Percentiles rank a stretch among this genome's conserved stretches.
Conservation (phyloP, 2,329 filamentous ascomycete species). For the Blumeria graminis region DNA sequence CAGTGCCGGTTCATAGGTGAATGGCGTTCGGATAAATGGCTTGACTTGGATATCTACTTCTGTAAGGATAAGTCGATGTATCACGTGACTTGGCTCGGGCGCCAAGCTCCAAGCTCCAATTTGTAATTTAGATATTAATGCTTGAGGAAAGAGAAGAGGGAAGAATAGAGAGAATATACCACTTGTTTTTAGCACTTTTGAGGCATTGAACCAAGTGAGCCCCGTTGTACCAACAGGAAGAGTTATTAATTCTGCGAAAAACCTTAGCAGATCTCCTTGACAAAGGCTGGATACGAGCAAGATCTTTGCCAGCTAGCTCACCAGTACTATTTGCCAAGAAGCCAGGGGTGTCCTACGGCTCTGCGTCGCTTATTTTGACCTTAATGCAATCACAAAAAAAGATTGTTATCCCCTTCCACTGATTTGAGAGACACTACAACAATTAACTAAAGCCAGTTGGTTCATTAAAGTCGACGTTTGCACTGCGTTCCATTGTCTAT, state of each 20-base stretch:
- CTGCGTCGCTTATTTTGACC: not conserved
- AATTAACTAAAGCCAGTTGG: not conserved
- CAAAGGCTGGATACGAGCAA: not conserved
- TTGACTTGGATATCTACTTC: too few relatives aligned
- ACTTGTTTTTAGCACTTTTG: too few relatives aligned
- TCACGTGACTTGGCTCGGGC: too few relatives aligned
- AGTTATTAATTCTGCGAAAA: not conserved
- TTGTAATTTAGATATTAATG: too few relatives aligned
- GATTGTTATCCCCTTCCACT: slow-evolving; percentile 1
- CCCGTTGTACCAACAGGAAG: too few relatives aligned
- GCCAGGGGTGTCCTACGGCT: not conserved
- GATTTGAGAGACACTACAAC: not conserved
- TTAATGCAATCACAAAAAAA: not conserved
- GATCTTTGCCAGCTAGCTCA: not conserved
- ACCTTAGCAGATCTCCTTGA: not conserved
- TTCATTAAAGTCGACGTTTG: not conserved
- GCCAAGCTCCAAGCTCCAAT: too few relatives aligned
- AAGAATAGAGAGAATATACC: too few relatives aligned
- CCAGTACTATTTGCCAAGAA: not conserved
- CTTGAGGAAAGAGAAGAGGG: too few relatives aligned
- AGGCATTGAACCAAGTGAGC: too few relatives aligned
- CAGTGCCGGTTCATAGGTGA: too few relatives aligned
- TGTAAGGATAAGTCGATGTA: too few relatives aligned
- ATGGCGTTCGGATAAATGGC: too few relatives aligned
- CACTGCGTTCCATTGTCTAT: not conserved